Evolutionary conservation across 441 rosid genomes (phyloP).

Genomic region (Rhodomyrtus psidioides): DNA sequence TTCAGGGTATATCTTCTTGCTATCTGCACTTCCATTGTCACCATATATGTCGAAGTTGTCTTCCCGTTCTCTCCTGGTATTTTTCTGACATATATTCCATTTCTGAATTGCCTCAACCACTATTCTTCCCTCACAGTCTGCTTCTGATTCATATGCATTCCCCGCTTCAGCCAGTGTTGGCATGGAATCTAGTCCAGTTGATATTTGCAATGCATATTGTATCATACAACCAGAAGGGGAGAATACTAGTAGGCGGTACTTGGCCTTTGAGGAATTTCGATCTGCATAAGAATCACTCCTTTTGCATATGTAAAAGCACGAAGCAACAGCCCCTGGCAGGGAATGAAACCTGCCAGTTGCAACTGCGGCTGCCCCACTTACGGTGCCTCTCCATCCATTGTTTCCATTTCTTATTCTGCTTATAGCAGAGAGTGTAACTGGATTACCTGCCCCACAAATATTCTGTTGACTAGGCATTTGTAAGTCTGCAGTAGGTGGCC

Average conservation of each 20-base stretch:
- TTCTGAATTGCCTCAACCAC: slow-evolving; percentile 67
- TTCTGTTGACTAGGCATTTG: slow-evolving; percentile 25
- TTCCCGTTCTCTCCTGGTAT: slow-evolving; percentile 58
- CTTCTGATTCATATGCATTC: slow-evolving; percentile 32
- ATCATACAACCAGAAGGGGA: slow-evolving; percentile 74
- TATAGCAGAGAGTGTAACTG: slow-evolving; percentile 67
- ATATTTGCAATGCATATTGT: slow-evolving; percentile 46
- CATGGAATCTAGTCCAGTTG: slow-evolving; percentile 28
- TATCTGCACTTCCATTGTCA: slow-evolving; percentile 51
- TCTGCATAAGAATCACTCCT: slow-evolving; percentile 23
- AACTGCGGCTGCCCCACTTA: slow-evolving; percentile 77
- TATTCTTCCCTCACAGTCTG: slow-evolving; percentile 59
- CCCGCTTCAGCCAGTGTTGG: slow-evolving; percentile 18
- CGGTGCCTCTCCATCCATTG: slow-evolving; percentile 71
- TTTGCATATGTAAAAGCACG: slow-evolving; percentile 56
- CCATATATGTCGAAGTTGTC: slow-evolving; percentile 79
- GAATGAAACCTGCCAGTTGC: slow-evolving; percentile 72
- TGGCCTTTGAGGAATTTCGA: slow-evolving; percentile 26
- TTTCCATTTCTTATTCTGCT: slow-evolving; percentile 74
- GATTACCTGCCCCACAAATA: slow-evolving; percentile 41
- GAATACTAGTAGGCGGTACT: slow-evolving; percentile 68
- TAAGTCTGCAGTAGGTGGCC: slow-evolving; percentile 24
- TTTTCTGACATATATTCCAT: slow-evolving; percentile 81
- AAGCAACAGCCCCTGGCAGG: slow-evolving; percentile 63
- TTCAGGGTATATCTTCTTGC: slow-evolving; percentile 66